These are phyloP conservation scores for Penicillium longicatenatum DNA, from an alignment of 495 filamentous ascomycete species.

Conservation along the genomic window DNA sequence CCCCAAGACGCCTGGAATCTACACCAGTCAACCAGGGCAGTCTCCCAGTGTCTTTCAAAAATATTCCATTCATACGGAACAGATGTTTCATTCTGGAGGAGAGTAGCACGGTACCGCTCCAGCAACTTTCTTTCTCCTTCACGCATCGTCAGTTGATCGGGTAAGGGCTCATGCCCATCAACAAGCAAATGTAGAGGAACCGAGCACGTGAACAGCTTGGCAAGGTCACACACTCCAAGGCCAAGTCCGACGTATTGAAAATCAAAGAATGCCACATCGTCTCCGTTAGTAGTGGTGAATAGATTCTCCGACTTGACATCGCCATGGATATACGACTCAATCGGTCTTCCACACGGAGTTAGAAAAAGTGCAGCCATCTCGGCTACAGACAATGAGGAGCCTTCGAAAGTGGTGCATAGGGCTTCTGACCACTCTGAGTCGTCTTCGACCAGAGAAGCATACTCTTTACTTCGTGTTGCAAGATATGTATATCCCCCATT, in stretches of 20 bases:
- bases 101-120: slow-evolving; percentile 24
- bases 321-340: slow-evolving; percentile 43
- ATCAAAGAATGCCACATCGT: slow-evolving; percentile 42
- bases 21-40: slow-evolving; percentile 45
- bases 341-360: slow-evolving; percentile 28
- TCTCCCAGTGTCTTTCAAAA: slow-evolving; percentile 41
- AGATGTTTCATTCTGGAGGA: slow-evolving; percentile 16
- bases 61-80: slow-evolving; percentile 30
- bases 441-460: slow-evolving; percentile 30
- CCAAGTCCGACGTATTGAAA: slow-evolving; percentile 45
- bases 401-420: slow-evolving; percentile 19
- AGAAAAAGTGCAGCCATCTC: slow-evolving; percentile 36
- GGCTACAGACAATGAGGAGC: slow-evolving; percentile 26
- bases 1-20: slow-evolving; percentile 47
- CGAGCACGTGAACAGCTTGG: slow-evolving; percentile 46
- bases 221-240: slow-evolving; percentile 42
- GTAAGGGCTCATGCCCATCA: slow-evolving; percentile 25
- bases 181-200: slow-evolving; percentile 35
- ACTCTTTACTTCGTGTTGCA: slow-evolving; percentile 38
- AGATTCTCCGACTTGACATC: slow-evolving; percentile 48
- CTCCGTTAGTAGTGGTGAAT: slow-evolving; percentile 34
- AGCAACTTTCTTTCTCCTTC: slow-evolving; percentile 33
- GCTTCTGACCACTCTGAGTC: slow-evolving; percentile 37
- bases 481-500: slow-evolving; percentile 47
- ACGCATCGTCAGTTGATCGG: slow-evolving; percentile 30